Base-by-base conservation (phyloP, 768 basidiomycete genomes). In the Russula olivacea region DNA sequence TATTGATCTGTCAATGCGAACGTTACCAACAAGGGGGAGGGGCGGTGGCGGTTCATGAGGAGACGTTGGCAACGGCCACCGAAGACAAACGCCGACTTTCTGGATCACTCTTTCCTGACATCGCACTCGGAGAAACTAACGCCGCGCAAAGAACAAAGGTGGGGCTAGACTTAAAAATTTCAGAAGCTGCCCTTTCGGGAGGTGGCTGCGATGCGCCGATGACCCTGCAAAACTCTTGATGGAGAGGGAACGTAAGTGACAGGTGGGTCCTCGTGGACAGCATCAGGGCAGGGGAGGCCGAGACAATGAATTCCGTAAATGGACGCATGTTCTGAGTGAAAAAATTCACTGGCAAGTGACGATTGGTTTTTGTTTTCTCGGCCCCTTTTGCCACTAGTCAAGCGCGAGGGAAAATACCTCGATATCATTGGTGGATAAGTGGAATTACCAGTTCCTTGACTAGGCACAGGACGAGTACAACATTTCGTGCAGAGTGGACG, bases 141-240 rank as follows among this genome's bases (percentile, higher is more conserved):
- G 7, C 28, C 28, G 23, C 19, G 19, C 45, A 28, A 9, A 64
- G 54, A 56, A 64, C 23, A 38, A 32, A 52, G 57, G 57, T 40
- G 23, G 30, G n/a, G 25, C 57, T 28, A 23, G 50, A 23, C 21
- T 34, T 52, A 54, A 38, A 48, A 15, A 59, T 58, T n/a, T 55
- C 45, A 11, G 36, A 36, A 30, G 32, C 30, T 34, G 43, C 36
- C 19, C n/a, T 53, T 59, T 36, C 3, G 43, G 56, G 52, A 8
- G 40, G 28, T 51, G 34, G 25, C 19, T 40, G 15, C 38, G 0
- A 40, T 17, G 4, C 1, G 55, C 10, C 45, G 32, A 25, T 32
- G 47, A 59, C 62, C 62, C 47, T 59, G 62, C 58, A 54, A 48
- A 41, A n/a, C n/a, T 28, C 57, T 38, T 40, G 38, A 47, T 47